Percentiles rank a stretch among this genome's conserved stretches.
phyloP scores from a whole-genome alignment of 257 asterid species.

The Nicotiana obtusifolia region DNA sequence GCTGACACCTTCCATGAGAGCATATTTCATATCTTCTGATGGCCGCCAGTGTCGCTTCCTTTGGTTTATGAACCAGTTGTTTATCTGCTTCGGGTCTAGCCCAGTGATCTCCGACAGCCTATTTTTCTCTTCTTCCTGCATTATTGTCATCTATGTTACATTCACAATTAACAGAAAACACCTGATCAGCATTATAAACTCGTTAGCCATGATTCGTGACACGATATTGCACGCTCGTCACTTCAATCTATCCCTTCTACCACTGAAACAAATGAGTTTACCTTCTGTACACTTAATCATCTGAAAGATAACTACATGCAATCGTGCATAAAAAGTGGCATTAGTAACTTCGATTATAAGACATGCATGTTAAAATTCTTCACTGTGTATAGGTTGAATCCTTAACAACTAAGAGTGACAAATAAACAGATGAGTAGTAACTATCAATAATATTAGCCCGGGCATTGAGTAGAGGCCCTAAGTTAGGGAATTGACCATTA shows the following conservation, averaged over 20 bases:
- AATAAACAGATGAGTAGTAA: background rate
- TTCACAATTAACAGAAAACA: background rate
- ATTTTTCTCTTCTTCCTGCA: constrained; percentile 76
- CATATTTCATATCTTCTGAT: constrained; percentile 64
- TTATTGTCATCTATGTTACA: background rate
- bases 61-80: constrained; percentile 88
- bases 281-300: no score
- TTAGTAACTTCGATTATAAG: no score
- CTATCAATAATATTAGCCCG: background rate
- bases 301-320: no score
- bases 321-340: no score
- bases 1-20: constrained; percentile 56
- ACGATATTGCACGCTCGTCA: background rate
- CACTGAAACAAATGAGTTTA: background rate
- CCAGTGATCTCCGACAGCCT: constrained; percentile 54
- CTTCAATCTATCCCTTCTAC: background rate
- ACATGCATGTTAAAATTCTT: no score
- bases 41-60: constrained; percentile 88
- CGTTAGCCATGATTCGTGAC: background rate
- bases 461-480: background rate
- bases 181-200: background rate
- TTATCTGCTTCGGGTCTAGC: constrained; percentile 74
- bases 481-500: background rate
- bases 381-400: no score
- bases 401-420: background rate